Percentiles rank a stretch among this genome's conserved stretches.
Evolutionary conservation across 2,329 filamentous ascomycete species (phyloP).

Genomic region (Microsporum ferrugineum): DNA sequence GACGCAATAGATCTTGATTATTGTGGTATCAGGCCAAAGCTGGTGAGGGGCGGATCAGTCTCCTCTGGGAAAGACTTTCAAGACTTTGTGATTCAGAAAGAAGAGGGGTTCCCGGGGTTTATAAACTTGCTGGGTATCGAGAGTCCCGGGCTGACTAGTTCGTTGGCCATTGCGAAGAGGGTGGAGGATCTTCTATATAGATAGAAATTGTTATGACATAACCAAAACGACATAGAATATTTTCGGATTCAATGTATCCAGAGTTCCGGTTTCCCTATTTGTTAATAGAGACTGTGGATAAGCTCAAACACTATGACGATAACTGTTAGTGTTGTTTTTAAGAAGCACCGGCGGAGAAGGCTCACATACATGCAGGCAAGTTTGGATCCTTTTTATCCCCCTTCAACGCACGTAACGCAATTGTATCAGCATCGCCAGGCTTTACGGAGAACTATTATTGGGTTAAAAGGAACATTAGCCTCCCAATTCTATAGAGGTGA

Average conservation of each 20-base stretch:
- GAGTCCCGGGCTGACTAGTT: constrained; percentile 81
- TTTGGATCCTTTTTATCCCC: constrained; percentile 9
- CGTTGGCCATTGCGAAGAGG: constrained; percentile 46
- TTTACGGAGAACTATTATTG: constrained; percentile 10
- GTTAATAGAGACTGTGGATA: neutral
- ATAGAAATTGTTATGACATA: neutral
- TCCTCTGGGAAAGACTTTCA: constrained; percentile 53
- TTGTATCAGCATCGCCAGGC: constrained; percentile 9
- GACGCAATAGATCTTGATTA: constrained; percentile 66
- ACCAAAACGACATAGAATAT: neutral
- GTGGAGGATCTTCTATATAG: constrained; percentile 12
- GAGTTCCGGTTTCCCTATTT: neutral
- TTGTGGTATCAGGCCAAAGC: constrained; percentile 81
- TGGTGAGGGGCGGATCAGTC: constrained; percentile 50
- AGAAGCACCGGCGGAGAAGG: neutral
- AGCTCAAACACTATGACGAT: neutral
- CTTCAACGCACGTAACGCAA: constrained; percentile 9
- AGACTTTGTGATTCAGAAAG: constrained; percentile 71
- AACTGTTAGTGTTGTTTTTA: neutral
- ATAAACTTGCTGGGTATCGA: constrained; percentile 88
- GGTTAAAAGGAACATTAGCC: neutral
- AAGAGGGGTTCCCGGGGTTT: constrained; percentile 70
- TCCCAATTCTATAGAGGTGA: neutral
- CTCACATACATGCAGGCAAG: constrained; percentile 8
- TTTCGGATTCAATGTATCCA: neutral